These are phyloP conservation scores for Geotrichum macrosporum DNA, from an alignment of 1,139 yeast genomes.

Conservation along the genomic window DNA sequence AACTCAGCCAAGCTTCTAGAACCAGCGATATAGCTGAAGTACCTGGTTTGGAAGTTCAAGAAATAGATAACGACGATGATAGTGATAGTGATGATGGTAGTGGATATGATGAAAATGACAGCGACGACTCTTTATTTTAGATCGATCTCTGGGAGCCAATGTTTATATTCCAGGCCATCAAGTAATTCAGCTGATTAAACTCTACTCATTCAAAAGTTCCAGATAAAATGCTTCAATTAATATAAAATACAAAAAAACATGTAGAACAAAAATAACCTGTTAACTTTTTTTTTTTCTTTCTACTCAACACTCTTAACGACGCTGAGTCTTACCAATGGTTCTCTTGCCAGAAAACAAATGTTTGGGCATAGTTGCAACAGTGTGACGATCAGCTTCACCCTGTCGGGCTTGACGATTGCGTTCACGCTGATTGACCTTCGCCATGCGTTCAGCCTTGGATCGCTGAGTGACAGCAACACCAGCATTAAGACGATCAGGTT, in stretches of 20 bases:
- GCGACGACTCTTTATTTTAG: too few species aligned
- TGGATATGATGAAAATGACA: too few species aligned
- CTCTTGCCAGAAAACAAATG: constrained; percentile 96
- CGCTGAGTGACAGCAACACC: constrained; percentile 82
- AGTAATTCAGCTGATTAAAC: too few species aligned
- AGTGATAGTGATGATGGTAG: too few species aligned
- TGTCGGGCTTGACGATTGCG: constrained; percentile 88
- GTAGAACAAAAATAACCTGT: neutral
- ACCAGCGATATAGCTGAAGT: too few species aligned
- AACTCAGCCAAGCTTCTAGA: too few species aligned
- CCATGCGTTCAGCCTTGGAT: constrained; percentile 81
- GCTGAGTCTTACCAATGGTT: constrained; percentile 74
- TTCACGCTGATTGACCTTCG: constrained; percentile 86
- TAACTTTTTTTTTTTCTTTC: neutral
- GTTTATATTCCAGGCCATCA: too few species aligned
- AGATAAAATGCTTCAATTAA: neutral
- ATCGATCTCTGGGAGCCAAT: too few species aligned
- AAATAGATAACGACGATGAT: too few species aligned
- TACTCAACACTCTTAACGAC: constrained; percentile 43
- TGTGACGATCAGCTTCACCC: constrained; percentile 95
- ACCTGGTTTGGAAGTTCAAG: too few species aligned
- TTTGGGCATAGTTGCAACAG: constrained; percentile 80
- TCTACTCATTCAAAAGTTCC: too few species aligned
- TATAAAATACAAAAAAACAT: neutral
- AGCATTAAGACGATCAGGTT: constrained; percentile 76